Base-by-base conservation (phyloP, 2,329 filamentous ascomycete species). In the Diaporthe destruens region DNA sequence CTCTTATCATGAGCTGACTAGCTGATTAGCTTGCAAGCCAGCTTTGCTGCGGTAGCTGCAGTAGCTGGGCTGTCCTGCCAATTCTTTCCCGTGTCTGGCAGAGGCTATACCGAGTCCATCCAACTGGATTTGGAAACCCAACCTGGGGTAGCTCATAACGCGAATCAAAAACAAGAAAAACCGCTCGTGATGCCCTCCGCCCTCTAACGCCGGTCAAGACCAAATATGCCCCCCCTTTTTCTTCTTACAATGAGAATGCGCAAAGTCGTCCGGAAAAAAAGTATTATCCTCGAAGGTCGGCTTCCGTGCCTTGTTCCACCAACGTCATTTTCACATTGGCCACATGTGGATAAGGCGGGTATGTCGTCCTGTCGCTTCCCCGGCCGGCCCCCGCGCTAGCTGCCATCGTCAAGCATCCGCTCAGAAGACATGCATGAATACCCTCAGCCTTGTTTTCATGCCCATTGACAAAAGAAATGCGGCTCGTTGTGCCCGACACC, bases 391-490 rank as follows among this genome's bases (percentile, higher is more conserved):
- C 59, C 51, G n/a, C 54, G 36, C 32, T 56, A 32, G 3, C 51
- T 34, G 25, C 8, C 55, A 20, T n/a, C n/a, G 18, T 42, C 61
- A 32, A 23, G 42, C 70, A 23, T 53, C 59, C 59, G 54, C 53
- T 68, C 61, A 53, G 51, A 51, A 56, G 55, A 56, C 59, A 68
- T 25, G 20, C 54, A 34, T 56, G 23, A 65, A 42, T 23, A 34
- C 11, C 56, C 14, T 44, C 32, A 3, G 29, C 34, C 51, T 47
- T 34, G n/a, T 34, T 66, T 69, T 65, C 55, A 72, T 66, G 72
- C 57, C 57, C 56, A 23, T 69, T 44, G 49, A 74, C 72, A 74
- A 72, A 72, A 39, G 70, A 69, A 74, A 74, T 72, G 56, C 42
- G 44, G 42, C n/a, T 72, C n/a, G 39, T 71, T 29, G 36, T 55